phyloP scores from a whole-genome alignment of 352 stramenopile species.

The Phytopythium helicoides region DNA sequence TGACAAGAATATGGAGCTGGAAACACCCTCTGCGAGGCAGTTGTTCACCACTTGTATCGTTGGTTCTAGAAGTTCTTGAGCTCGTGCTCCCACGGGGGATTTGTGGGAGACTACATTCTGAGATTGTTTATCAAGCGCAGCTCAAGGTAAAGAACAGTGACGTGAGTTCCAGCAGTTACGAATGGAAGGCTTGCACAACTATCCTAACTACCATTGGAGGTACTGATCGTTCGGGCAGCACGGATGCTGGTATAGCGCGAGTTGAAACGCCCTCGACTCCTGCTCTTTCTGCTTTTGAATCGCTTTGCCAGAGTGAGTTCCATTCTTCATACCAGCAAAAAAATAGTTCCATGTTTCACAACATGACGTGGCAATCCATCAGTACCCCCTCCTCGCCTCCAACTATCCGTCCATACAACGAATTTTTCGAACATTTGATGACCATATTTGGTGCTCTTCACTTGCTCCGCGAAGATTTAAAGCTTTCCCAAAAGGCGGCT shows the following conservation, averaged over 20 bases:
- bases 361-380: background rate
- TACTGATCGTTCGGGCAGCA: background rate
- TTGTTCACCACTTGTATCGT: slow-evolving; percentile 27
- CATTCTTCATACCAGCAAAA: slow-evolving; percentile 43
- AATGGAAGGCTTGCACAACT: too few relatives aligned
- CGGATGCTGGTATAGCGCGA: background rate
- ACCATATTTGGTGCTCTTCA: slow-evolving; percentile 55
- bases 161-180: background rate
- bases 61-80: slow-evolving; percentile 32
- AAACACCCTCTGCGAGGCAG: slow-evolving; percentile 37
- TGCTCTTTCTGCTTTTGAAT: slow-evolving; percentile 28
- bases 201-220: too few relatives aligned
- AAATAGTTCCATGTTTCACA: slow-evolving; percentile 10
- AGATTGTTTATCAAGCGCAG: slow-evolving; percentile 16
- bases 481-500: slow-evolving; percentile 39
- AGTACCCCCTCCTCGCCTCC: too few relatives aligned
- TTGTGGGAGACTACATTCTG: slow-evolving; percentile 17
- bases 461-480: slow-evolving; percentile 68
- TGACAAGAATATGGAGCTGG: slow-evolving; percentile 23
- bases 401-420: too few relatives aligned
- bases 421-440: slow-evolving; percentile 6
- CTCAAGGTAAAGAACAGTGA: slow-evolving; percentile 7
- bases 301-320: slow-evolving; percentile 37
- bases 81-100: slow-evolving; percentile 16
- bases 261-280: background rate